Conservation (phyloP, 345 rosid species). For the Lepidium sativum region DNA sequence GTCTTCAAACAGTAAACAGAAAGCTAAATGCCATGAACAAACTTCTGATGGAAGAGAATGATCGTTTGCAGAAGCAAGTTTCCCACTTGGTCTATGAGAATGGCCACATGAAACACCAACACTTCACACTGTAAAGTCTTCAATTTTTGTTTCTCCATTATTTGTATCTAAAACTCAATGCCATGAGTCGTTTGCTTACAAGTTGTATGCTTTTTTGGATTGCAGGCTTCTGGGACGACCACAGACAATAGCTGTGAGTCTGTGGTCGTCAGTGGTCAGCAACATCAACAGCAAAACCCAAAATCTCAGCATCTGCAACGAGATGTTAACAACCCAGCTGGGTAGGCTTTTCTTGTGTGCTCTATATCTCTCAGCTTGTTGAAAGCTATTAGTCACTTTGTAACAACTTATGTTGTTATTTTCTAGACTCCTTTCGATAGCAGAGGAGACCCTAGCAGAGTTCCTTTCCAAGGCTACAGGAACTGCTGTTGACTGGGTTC, state of each 20-base stretch:
- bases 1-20: conserved; percentile 82
- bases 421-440: conserved; percentile 74
- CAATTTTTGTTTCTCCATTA: not conserved
- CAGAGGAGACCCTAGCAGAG: conserved; percentile 81
- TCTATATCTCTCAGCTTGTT: not conserved
- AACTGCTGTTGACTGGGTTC: conserved; percentile 99
- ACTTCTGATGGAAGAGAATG: conserved; percentile 97
- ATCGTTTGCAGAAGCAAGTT: conserved; percentile 95
- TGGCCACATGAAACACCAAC: conserved; percentile 76
- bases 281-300: conserved; percentile 96
- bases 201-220: not conserved
- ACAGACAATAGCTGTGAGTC: conserved; percentile 99
- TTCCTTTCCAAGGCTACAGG: conserved; percentile 75
- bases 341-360: conserved; percentile 36
- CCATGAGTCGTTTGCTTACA: not conserved
- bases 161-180: not conserved
- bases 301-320: conserved; percentile 80
- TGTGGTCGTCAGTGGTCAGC: conserved; percentile 98
- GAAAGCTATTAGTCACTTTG: not conserved
- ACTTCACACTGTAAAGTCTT: conserved; percentile 30
- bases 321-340: conserved; percentile 99
- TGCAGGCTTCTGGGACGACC: conserved; percentile 84
- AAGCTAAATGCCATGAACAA: conserved; percentile 93
- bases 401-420: not conserved
- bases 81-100: conserved; percentile 91